Evolutionary conservation across 1,284 basidiomycete species (phyloP).

Genomic region (Agroathelia rolfsii): DNA sequence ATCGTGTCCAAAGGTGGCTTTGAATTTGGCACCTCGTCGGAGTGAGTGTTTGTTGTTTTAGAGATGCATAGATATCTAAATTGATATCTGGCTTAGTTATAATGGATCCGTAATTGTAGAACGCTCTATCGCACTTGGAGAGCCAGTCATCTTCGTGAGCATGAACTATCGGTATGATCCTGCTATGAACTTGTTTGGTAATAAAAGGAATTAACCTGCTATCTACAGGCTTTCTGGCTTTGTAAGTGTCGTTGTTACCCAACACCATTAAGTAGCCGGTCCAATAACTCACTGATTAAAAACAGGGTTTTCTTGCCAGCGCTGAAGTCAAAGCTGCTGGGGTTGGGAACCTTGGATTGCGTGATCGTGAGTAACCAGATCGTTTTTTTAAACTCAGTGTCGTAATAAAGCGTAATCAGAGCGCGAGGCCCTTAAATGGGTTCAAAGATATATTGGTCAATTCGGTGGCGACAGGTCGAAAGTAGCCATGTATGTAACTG

Average conservation of each 20-base stretch:
- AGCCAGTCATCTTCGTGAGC: slow-evolving; percentile 43
- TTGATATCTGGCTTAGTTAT: slow-evolving; percentile 26
- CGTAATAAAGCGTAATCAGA: slow-evolving; percentile 1
- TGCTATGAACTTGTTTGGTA: no score
- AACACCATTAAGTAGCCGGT: slow-evolving; percentile 25
- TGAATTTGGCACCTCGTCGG: slow-evolving; percentile 26
- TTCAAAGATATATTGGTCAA: slow-evolving; percentile 29
- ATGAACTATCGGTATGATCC: slow-evolving; percentile 41
- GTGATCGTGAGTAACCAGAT: slow-evolving; percentile 32
- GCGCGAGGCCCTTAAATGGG: slow-evolving; percentile 23
- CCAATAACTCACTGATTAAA: neutral
- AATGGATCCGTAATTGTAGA: slow-evolving; percentile 35
- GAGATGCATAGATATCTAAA: slow-evolving; percentile 18
- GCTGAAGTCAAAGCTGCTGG: slow-evolving; percentile 39
- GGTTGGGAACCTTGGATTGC: slow-evolving; percentile 43
- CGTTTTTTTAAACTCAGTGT: neutral
- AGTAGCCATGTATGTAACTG: slow-evolving; percentile 19
- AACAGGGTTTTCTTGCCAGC: slow-evolving; percentile 40
- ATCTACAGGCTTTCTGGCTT: no score
- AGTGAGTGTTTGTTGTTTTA: slow-evolving; percentile 21
- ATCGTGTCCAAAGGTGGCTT: slow-evolving; percentile 29
- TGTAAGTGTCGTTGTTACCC: slow-evolving; percentile 22
- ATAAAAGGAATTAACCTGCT: no score
- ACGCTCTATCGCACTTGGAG: slow-evolving; percentile 34
- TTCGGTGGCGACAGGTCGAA: slow-evolving; percentile 33